phyloP scores from a whole-genome alignment of 805 yeast species.

The Yarrowia bubula region DNA sequence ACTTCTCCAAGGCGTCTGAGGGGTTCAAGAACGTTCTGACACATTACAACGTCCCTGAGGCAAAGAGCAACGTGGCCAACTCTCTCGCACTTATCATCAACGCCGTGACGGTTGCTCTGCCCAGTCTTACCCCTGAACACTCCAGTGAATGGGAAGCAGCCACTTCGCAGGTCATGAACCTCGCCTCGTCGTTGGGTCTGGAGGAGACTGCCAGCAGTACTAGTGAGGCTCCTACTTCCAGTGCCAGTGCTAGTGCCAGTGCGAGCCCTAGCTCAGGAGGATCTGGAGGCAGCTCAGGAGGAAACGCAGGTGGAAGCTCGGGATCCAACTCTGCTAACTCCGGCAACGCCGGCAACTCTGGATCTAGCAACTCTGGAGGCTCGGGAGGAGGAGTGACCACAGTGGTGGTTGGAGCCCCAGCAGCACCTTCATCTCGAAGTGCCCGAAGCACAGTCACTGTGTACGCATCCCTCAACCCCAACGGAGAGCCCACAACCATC shows the following conservation, averaged over 20 bases:
- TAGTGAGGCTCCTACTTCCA: neutral
- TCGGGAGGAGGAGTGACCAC: neutral
- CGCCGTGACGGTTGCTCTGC: slow-evolving; percentile 17
- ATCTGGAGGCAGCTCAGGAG: neutral
- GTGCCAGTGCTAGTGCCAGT: neutral
- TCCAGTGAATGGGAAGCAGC: slow-evolving; percentile 15
- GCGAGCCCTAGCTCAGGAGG: neutral
- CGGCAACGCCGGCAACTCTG: neutral
- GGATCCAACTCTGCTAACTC: neutral
- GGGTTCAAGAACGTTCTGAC: slow-evolving; percentile 14
- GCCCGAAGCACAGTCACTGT: slow-evolving; percentile 5
- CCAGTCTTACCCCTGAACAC: slow-evolving; percentile 12
- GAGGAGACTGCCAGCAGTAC: neutral
- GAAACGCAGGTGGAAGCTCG: neutral
- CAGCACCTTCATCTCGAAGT: neutral
- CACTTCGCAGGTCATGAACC: neutral
- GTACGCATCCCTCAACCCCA: neutral
- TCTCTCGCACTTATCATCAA: slow-evolving; percentile 10
- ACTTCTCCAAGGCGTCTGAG: slow-evolving; percentile 20
- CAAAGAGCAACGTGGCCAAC: slow-evolving; percentile 12
- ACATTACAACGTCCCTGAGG: slow-evolving; percentile 20
- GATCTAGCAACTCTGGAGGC: neutral
- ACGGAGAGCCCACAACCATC: slow-evolving; percentile 6
- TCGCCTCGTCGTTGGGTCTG: slow-evolving; percentile 13
- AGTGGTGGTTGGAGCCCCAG: neutral